A percentile compares a stretch with the other conserved stretches of the same genome.
These are phyloP conservation scores for Halophytophthora batemanensis DNA, from an alignment of 352 stramenopile genomes.

Conservation along the genomic window DNA sequence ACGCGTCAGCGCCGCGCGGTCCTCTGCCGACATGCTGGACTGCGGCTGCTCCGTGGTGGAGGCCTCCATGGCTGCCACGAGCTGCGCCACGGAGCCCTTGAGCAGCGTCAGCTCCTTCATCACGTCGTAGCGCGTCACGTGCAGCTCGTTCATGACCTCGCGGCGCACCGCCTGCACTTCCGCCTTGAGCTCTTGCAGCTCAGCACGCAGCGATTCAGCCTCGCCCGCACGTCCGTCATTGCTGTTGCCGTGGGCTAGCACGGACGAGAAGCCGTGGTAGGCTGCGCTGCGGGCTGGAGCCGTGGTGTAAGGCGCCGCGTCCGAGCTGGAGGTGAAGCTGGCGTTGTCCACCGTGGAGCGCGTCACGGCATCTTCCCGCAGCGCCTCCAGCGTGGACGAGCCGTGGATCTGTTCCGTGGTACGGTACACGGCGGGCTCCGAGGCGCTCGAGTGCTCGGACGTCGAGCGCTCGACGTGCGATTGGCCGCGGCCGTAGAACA, in stretches of 20 bases:
- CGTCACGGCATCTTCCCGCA: conserved; percentile 58
- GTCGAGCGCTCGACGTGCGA: conserved; percentile 10
- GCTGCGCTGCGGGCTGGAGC: neutral
- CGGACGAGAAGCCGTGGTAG: conserved; percentile 3
- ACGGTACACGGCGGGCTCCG: conserved; percentile 33
- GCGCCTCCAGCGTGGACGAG: conserved; percentile 39
- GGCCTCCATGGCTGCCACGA: conserved; percentile 26
- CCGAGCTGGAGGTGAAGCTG: conserved; percentile 32
- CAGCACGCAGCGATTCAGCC: conserved; percentile 38
- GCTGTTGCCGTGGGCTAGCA: conserved; percentile 1
- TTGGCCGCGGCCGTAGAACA: conserved; percentile 42
- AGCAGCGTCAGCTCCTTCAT: conserved; percentile 83
- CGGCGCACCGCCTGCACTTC: conserved; percentile 66
- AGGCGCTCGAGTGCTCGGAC: conserved; percentile 13
- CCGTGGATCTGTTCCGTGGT: conserved; percentile 59
- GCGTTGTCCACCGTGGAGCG: conserved; percentile 31
- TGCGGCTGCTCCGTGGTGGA: conserved; percentile 14
- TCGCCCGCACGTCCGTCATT: conserved; percentile 9
- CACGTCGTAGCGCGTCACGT: conserved; percentile 79
- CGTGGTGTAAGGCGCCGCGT: conserved; percentile 13
- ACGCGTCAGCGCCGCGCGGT: conserved; percentile 43
- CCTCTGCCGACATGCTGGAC: conserved; percentile 29
- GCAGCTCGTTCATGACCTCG: conserved; percentile 85
- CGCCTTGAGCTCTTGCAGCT: conserved; percentile 59
- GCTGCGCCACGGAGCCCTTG: conserved; percentile 68